Percentiles rank a stretch among this genome's conserved stretches.
Evolutionary conservation across 2,329 filamentous ascomycete species (phyloP).

Genomic region (Exophiala sp.): DNA sequence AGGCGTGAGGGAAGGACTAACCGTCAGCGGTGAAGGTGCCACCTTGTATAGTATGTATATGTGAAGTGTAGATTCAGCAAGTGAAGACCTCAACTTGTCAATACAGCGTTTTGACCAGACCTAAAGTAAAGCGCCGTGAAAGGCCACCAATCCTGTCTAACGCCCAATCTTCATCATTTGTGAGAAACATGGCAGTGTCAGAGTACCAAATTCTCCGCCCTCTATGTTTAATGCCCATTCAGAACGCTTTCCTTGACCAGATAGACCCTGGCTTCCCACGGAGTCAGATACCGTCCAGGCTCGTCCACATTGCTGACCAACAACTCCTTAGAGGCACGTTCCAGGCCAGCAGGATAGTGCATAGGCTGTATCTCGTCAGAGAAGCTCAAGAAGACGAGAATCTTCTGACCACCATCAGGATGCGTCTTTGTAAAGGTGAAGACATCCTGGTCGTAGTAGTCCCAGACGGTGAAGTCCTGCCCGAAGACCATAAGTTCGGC

Average conservation of each 20-base stretch:
- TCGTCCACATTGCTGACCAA: constrained; percentile 24
- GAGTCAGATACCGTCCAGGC: constrained; percentile 21
- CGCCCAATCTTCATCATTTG: no score
- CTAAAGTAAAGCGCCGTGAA: no score
- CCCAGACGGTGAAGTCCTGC: constrained; percentile 50
- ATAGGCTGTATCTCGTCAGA: constrained; percentile 25
- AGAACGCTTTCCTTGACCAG: constrained; percentile 14
- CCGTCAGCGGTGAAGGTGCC: not conserved
- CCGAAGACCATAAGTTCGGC: constrained; percentile 63
- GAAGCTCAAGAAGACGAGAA: constrained; percentile 27
- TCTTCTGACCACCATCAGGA: constrained; percentile 12
- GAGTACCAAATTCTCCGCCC: no score
- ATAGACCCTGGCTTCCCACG: constrained; percentile 28
- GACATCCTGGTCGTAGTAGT: constrained; percentile 46
- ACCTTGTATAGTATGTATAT: not conserved
- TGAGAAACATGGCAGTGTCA: no score
- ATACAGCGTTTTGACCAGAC: no score
- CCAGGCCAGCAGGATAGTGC: constrained; percentile 21
- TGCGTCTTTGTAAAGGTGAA: constrained; percentile 52
- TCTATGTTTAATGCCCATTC: constrained; percentile 13
- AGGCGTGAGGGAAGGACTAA: no score
- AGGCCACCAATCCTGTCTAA: no score
- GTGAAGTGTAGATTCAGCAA: not conserved
- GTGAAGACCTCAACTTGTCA: not conserved
- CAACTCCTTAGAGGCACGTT: constrained; percentile 16